These are phyloP conservation scores for Penicillium simplicissimum DNA, from an alignment of 495 filamentous ascomycete species.

Conservation along the genomic window DNA sequence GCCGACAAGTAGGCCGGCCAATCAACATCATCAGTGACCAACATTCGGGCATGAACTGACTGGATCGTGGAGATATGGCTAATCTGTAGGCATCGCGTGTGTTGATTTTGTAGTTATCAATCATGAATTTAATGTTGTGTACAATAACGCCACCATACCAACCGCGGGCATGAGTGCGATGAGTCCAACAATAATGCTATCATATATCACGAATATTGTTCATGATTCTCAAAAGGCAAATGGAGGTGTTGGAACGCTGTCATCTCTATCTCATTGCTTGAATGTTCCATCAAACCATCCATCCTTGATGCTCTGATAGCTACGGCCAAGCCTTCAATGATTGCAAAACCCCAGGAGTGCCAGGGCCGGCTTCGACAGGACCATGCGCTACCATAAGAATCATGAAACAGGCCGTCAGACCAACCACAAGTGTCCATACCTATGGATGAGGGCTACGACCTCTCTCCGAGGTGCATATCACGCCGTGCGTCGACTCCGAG, in stretches of 20 bases:
- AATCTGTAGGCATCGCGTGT: background rate
- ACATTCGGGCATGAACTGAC: background rate
- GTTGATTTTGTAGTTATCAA: background rate
- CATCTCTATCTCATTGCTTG: slow-evolving; percentile 24
- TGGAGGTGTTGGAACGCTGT: slow-evolving; percentile 19
- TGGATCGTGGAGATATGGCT: background rate
- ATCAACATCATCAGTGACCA: background rate
- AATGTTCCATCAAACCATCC: slow-evolving; percentile 32
- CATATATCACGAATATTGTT: slow-evolving; percentile 4
- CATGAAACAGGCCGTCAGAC: too few species aligned
- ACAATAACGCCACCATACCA: too few species aligned
- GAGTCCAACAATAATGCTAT: too few species aligned
- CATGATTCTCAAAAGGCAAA: slow-evolving; percentile 35
- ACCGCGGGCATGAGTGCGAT: too few species aligned
- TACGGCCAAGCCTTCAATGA: too few species aligned
- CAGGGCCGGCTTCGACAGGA: too few species aligned
- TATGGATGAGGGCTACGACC: too few species aligned
- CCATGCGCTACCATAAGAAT: too few species aligned
- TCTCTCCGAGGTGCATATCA: too few species aligned
- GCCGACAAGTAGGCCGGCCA: slow-evolving; percentile 26
- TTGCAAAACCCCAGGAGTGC: too few species aligned
- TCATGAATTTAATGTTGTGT: background rate
- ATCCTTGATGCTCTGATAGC: slow-evolving; percentile 24
- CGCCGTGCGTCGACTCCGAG: too few species aligned
- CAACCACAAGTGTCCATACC: too few species aligned